Conservation (phyloP, 176 grass and related monocot species). For the Avena eriantha region DNA sequence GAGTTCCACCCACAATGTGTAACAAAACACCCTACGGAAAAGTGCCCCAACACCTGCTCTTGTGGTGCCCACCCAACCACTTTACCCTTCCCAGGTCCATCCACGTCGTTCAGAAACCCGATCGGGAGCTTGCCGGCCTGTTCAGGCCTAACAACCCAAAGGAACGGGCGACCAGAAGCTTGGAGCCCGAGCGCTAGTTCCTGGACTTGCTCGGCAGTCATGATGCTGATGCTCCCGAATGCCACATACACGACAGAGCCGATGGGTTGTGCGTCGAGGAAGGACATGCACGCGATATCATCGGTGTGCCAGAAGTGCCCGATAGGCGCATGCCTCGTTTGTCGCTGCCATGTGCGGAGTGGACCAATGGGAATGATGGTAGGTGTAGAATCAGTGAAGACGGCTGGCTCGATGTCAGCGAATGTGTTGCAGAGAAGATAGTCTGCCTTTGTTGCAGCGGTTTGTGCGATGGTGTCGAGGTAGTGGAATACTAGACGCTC, state of each 20-base stretch:
- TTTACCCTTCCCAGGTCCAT: background rate
- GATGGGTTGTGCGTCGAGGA: slow-evolving; percentile 52
- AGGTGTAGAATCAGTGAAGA: background rate
- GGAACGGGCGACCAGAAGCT: slow-evolving; percentile 34
- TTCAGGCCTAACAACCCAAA: slow-evolving; percentile 53
- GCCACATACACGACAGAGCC: slow-evolving; percentile 58
- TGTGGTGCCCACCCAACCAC: slow-evolving; percentile 56
- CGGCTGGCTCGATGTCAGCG: slow-evolving; percentile 40
- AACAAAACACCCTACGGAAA: slow-evolving; percentile 48
- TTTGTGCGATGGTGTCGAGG: background rate
- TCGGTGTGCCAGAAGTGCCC: slow-evolving; percentile 57
- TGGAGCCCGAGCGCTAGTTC: slow-evolving; percentile 54
- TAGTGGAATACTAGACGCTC: slow-evolving; percentile 41
- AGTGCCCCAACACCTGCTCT: slow-evolving; percentile 43
- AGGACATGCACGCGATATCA: slow-evolving; percentile 39
- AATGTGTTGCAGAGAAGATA: slow-evolving; percentile 59
- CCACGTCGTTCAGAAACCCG: background rate
- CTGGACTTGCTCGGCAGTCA: slow-evolving; percentile 41
- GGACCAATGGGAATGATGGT: slow-evolving; percentile 47
- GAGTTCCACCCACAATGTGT: slow-evolving; percentile 70
- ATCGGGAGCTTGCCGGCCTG: background rate
- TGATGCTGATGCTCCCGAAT: slow-evolving; percentile 57
- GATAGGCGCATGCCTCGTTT: background rate
- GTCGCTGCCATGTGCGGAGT: slow-evolving; percentile 41
- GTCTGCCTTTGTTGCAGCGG: slow-evolving; percentile 23